Percentiles rank a stretch among this genome's conserved stretches.
Evolutionary conservation across 345 rosid species (phyloP).

Genomic region (Noccaea caerulescens): DNA sequence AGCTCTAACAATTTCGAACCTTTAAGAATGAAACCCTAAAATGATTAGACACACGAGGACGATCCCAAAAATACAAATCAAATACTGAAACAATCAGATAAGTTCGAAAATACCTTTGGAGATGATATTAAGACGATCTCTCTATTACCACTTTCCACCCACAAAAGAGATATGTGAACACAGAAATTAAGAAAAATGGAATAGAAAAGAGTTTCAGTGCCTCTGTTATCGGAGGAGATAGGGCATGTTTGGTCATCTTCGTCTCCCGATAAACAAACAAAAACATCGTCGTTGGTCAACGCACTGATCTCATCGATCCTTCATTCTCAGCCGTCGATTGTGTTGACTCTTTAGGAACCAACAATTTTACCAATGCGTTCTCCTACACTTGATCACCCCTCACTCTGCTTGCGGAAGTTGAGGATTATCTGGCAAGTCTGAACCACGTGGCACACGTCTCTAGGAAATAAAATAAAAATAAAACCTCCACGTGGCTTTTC

Average conservation of each 20-base stretch:
- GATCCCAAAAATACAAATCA: not conserved
- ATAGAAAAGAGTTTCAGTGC: not conserved
- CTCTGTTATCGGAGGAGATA: constrained; percentile 47
- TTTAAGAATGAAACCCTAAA: not conserved
- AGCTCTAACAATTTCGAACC: not conserved
- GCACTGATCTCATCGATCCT: not conserved
- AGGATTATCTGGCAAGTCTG: constrained; percentile 8
- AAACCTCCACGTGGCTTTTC: not conserved
- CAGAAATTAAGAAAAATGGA: not conserved
- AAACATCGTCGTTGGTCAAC: constrained; percentile 39
- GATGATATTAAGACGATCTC: constrained; percentile 13
- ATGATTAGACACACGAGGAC: not conserved
- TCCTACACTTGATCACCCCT: constrained; percentile 10
- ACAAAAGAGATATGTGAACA: constrained; percentile 12
- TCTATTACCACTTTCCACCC: not conserved
- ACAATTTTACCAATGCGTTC: not conserved
- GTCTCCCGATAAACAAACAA: constrained; percentile 48
- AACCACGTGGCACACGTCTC: constrained; percentile 38
- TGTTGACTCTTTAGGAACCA: constrained; percentile 14
- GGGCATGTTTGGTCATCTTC: constrained; percentile 72
- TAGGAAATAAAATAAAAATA: no score
- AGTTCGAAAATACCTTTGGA: constrained; percentile 25
- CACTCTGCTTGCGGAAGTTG: constrained; percentile 20
- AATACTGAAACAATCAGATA: not conserved
- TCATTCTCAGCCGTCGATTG: constrained; percentile 40